Percentiles rank a stretch among this genome's conserved stretches.
Evolutionary conservation across 1,284 basidiomycete species (phyloP).

Genomic region (Rhizoctonia solani): DNA sequence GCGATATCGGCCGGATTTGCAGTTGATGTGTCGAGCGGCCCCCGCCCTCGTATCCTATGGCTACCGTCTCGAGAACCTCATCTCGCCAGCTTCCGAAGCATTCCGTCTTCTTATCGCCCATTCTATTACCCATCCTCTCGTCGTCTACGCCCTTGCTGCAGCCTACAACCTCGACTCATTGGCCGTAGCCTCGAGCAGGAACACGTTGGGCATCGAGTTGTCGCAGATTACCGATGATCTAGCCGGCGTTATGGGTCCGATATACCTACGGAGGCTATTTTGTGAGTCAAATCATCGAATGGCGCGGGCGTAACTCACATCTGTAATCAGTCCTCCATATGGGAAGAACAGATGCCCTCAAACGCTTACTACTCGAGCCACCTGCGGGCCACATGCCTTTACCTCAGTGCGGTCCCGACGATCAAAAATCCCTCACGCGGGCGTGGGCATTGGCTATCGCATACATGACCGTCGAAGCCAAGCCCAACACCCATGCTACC

Average conservation of each 20-base stretch:
- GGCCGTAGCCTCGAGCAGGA: constrained; percentile 61
- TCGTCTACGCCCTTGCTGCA: constrained; percentile 63
- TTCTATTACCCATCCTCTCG: constrained; percentile 50
- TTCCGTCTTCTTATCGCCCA: constrained; percentile 24
- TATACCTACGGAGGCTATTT: constrained; percentile 64
- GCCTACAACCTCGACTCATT: constrained; percentile 60
- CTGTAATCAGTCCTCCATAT: constrained; percentile 51
- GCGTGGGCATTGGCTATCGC: constrained; percentile 39
- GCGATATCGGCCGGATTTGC: constrained; percentile 35
- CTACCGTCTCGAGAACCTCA: constrained; percentile 18
- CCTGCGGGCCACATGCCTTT: constrained; percentile 62
- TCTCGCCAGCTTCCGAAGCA: constrained; percentile 8
- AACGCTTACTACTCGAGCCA: constrained; percentile 59
- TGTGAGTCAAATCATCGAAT: constrained; percentile 39
- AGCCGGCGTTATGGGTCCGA: constrained; percentile 60
- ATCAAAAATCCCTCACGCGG: constrained; percentile 35
- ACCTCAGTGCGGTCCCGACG: constrained; percentile 32
- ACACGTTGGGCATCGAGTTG: constrained; percentile 62
- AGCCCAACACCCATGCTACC: constrained; percentile 29
- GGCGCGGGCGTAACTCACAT: not conserved
- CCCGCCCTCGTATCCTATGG: constrained; percentile 34
- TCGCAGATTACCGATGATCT: constrained; percentile 61
- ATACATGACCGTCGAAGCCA: constrained; percentile 36
- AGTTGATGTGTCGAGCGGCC: constrained; percentile 28
- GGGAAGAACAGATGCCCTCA: constrained; percentile 52